Evolutionary conservation across 768 basidiomycete genomes (phyloP), one percentile per base, ranked within the genome.

Genomic region (Mycena capillaripes): DNA sequence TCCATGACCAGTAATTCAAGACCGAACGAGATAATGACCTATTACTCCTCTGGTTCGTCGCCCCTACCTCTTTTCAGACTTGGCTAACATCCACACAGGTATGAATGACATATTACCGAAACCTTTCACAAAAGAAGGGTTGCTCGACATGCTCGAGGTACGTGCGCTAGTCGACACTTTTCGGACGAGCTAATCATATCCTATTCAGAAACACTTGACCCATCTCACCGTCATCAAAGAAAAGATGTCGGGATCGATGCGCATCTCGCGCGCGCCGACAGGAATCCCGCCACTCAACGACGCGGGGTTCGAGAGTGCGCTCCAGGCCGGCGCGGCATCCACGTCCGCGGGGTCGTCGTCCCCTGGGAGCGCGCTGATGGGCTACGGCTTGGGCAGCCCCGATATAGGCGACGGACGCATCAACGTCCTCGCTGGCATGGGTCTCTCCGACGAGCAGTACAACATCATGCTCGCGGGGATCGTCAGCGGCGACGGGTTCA

Each of bases 81-180:
- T 46, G 16, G 17, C 56, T 60, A 34, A 63, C 16, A 23, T 21
- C 40, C 46, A n/a, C 52, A 71, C 78, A 86, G 93, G 97, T 21
- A 98, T 98, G 97, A 98, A 97, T 81, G 97, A 98, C 82, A 94
- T 98, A 68, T 85, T 99, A 21, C 94, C 97, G 10, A 99, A 99
- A 81, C 97, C 97, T 4, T 99, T 99, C 84, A 97, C 95, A n/a
- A 95, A 96, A 80, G 92, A 97, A 78, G 94, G 94, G 19, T 84
- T 99, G 34, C 84, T 97, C 56, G 92, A 93, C 73, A 97, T 98
- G 91, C 92, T 99, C 72, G 97, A 99, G 84, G 94, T 95, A 63
- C 30, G 78, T 58, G 29, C n/a, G 34, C 32, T 48, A n/a, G 27
- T 21, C 27, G 32, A 11, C 25, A 42, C 11, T 59, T 44, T 8